Evolutionary conservation across 805 yeast genomes (phyloP).

Genomic region (Nakazawaea ambrosiae): DNA sequence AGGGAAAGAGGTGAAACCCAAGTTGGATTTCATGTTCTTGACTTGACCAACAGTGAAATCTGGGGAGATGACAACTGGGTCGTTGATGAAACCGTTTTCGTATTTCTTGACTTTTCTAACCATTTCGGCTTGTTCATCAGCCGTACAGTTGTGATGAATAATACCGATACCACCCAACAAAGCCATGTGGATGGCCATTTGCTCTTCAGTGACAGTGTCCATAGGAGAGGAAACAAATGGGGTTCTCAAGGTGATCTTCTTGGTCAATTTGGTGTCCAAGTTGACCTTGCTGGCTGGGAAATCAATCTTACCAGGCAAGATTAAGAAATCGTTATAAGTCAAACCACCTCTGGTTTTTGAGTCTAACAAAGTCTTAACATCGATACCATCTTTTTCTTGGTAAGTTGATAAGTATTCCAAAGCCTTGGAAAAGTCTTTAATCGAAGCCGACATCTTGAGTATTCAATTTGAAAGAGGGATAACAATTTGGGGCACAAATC

Average conservation of each 20-base stretch:
- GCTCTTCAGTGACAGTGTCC: conserved; percentile 98
- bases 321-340: conserved; percentile 93
- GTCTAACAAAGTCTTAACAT: conserved; percentile 80
- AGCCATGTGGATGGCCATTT: conserved; percentile 98
- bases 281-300: conserved; percentile 76
- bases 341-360: conserved; percentile 89
- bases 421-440: conserved; percentile 50
- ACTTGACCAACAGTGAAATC: conserved; percentile 73
- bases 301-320: conserved; percentile 90
- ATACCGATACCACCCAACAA: conserved; percentile 98
- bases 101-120: conserved; percentile 92
- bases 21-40: conserved; percentile 55
- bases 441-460: conserved; percentile 3
- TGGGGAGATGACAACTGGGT: conserved; percentile 84
- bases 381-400: conserved; percentile 75
- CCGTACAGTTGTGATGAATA: conserved; percentile 93
- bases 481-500: neutral
- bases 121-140: conserved; percentile 98
- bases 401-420: conserved; percentile 59
- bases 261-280: conserved; percentile 84
- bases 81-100: conserved; percentile 96
- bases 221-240: conserved; percentile 98
- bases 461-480: neutral
- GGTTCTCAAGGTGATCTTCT: conserved; percentile 82
- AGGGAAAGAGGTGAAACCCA: conserved; percentile 97